A percentile compares a stretch with the other conserved stretches of the same genome.
Evolutionary conservation across 768 basidiomycete species (phyloP).

Genomic region (Panaeolus cyanescens): DNA sequence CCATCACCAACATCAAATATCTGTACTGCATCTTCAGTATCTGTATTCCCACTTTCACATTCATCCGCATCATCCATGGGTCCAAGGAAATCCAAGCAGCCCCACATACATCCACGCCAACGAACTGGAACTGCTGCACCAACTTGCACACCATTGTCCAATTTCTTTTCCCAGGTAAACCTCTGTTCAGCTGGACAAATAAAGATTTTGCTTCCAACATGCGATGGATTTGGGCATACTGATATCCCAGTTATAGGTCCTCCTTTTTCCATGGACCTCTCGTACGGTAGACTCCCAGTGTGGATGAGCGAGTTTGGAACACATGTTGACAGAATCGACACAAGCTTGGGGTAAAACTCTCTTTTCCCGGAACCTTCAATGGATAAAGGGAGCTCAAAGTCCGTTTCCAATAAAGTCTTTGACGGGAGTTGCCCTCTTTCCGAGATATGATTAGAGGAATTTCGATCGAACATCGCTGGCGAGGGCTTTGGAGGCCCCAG

Average conservation of each 20-base stretch:
- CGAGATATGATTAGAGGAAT: background rate
- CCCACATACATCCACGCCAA: constrained; percentile 69
- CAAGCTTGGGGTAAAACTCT: background rate
- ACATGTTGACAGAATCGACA: constrained; percentile 32
- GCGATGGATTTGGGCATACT: constrained; percentile 51
- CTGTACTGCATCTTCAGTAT: constrained; percentile 18
- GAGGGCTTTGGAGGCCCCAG: constrained; percentile 22
- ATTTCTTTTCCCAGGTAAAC: constrained; percentile 58
- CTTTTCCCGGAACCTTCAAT: background rate
- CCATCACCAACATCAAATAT: constrained; percentile 19
- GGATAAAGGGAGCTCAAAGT: constrained; percentile 37
- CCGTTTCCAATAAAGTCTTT: constrained; percentile 30
- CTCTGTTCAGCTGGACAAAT: constrained; percentile 61
- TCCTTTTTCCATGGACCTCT: constrained; percentile 16
- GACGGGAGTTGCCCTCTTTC: background rate
- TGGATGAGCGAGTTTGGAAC: constrained; percentile 38
- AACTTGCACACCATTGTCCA: constrained; percentile 50
- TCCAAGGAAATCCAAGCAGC: constrained; percentile 64
- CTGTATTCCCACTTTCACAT: constrained; percentile 6
- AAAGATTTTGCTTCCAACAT: constrained; percentile 40
- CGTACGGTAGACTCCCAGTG: constrained; percentile 24
- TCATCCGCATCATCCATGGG: constrained; percentile 13
- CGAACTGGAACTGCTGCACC: constrained; percentile 57
- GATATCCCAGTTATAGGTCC: constrained; percentile 38
- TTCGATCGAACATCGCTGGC: constrained; percentile 6